These are phyloP conservation scores for Xylariaceae sp. DNA, from an alignment of 2,329 filamentous ascomycete genomes.

Conservation along the genomic window DNA sequence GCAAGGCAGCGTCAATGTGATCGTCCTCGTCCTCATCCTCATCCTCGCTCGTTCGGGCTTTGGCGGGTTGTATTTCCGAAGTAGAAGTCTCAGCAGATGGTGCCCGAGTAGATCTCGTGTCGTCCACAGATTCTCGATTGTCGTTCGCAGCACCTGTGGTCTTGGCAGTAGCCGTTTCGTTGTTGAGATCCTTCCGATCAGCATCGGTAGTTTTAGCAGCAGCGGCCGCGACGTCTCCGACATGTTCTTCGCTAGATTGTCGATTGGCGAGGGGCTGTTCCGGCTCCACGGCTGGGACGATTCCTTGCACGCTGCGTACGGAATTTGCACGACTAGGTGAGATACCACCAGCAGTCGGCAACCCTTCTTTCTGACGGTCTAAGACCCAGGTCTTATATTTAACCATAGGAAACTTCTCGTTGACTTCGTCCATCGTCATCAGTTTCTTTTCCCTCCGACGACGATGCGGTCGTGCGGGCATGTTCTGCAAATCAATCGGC, in stretches of 20 bases:
- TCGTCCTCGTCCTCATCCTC: slow-evolving; percentile 70
- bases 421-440: slow-evolving; percentile 99
- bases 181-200: background rate
- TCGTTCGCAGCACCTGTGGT: slow-evolving; percentile 18
- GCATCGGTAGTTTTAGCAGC: slow-evolving; percentile 19
- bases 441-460: slow-evolving; percentile 93
- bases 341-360: slow-evolving; percentile 81
- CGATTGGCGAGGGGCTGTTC: slow-evolving; percentile 43
- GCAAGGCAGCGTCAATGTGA: slow-evolving; percentile 77
- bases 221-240: slow-evolving; percentile 26
- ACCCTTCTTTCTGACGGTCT: slow-evolving; percentile 73
- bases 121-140: background rate
- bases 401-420: slow-evolving; percentile 89
- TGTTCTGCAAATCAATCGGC: slow-evolving; percentile 79
- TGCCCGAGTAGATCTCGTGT: background rate
- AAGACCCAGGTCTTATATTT: slow-evolving; percentile 97
- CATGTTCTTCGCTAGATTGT: slow-evolving; percentile 40
- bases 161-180: slow-evolving; percentile 8
- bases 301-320: slow-evolving; percentile 62
- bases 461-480: slow-evolving; percentile 75
- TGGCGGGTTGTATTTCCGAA: slow-evolving; percentile 15
- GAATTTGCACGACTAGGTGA: slow-evolving; percentile 72
- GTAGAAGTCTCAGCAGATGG: slow-evolving; percentile 10
- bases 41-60: slow-evolving; percentile 36
- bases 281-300: slow-evolving; percentile 31